Evolutionary conservation across 23 red algal genomes (phyloP).

Genomic region (Gracilaria domingensis): DNA sequence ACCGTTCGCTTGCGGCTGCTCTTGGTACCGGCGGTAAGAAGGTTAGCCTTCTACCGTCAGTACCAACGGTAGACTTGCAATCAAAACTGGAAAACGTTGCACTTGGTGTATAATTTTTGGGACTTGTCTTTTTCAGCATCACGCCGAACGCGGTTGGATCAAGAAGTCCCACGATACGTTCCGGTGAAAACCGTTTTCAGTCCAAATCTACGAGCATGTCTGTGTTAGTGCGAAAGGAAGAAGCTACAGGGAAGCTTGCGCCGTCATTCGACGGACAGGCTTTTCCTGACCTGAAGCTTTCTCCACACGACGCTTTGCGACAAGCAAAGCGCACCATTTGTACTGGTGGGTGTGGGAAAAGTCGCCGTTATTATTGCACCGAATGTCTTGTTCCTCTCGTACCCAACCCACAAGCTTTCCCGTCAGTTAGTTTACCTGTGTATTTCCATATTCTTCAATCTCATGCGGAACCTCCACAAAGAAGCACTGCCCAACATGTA

Average conservation of each 20-base stretch:
- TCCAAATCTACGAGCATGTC: neutral
- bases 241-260: neutral
- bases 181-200: too few relatives aligned
- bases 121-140: neutral
- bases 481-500: slow-evolving; percentile 72
- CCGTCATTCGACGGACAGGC: neutral
- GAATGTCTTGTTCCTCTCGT: slow-evolving; percentile 54
- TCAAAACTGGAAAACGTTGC: too few relatives aligned
- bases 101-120: neutral
- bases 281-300: slow-evolving; percentile 47
- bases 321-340: slow-evolving; percentile 24
- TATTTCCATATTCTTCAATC: slow-evolving; percentile 63
- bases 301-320: slow-evolving; percentile 33
- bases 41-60: too few relatives aligned
- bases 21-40: too few relatives aligned
- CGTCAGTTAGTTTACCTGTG: slow-evolving; percentile 47
- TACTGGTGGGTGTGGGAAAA: slow-evolving; percentile 46
- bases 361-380: slow-evolving; percentile 63
- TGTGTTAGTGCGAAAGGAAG: neutral
- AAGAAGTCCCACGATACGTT: too few relatives aligned
- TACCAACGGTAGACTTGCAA: too few relatives aligned
- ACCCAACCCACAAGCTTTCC: neutral
- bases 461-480: slow-evolving; percentile 31
- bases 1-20: too few relatives aligned
- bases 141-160: neutral